Conservation (phyloP, 768 basidiomycete species). For the Suillus ampliporus region DNA sequence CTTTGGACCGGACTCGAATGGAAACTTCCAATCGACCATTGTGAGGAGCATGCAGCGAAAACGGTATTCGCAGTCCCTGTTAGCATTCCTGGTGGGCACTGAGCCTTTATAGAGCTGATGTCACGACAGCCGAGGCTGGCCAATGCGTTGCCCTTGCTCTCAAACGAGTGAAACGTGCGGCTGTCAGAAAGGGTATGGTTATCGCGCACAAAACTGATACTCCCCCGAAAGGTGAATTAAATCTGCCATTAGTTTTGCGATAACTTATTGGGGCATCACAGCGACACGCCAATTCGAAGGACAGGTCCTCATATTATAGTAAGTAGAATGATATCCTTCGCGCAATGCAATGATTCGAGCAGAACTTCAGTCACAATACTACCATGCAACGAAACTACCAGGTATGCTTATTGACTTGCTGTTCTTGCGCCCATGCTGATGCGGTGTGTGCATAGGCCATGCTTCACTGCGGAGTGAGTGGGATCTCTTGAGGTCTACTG, state of each 20-base stretch:
- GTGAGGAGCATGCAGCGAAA: constrained; percentile 96
- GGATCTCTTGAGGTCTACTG: background rate
- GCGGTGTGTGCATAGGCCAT: constrained; percentile 60
- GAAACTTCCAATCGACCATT: constrained; percentile 79
- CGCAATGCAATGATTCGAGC: background rate
- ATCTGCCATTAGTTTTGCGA: background rate
- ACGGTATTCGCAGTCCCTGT: constrained; percentile 51
- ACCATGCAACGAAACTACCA: constrained; percentile 94
- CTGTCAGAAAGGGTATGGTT: constrained; percentile 95
- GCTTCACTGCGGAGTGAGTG: constrained; percentile 86
- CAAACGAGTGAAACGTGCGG: constrained; percentile 82
- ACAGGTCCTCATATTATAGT: constrained; percentile 93
- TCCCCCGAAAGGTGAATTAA: constrained; percentile 68
- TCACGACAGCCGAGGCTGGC: constrained; percentile 88
- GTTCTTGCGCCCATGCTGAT: constrained; percentile 6
- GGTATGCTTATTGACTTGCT: constrained; percentile 43
- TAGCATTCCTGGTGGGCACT: constrained; percentile 6
- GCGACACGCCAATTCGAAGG: constrained; percentile 90
- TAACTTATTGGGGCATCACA: constrained; percentile 27
- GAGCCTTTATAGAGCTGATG: constrained; percentile 64
- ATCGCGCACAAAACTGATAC: constrained; percentile 80
- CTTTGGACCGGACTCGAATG: constrained; percentile 92
- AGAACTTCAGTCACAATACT: constrained; percentile 74
- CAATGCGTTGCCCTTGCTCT: constrained; percentile 94
- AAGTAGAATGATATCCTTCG: constrained; percentile 32